Base-by-base conservation (phyloP, 2,329 filamentous ascomycete species). In the Trichoderma semiorbis region DNA sequence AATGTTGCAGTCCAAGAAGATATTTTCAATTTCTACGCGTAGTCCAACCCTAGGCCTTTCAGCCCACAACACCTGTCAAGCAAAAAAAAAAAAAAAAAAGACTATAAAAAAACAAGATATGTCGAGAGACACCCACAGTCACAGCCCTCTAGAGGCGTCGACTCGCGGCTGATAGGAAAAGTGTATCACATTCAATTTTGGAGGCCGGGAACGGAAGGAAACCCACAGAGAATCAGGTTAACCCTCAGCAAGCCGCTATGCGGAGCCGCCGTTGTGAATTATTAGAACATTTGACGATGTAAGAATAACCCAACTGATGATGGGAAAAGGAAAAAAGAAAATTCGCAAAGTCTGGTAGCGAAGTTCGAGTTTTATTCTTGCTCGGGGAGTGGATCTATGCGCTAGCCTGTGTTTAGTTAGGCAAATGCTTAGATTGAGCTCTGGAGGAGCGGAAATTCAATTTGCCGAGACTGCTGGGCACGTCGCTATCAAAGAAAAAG, bases 161-260 rank as follows among this genome's bases (percentile, higher is more conserved):
- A 76, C 75, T 65, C 73, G 78, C 78, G 83, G 81, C 85, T 85
- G 83, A 78, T 81, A 74, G 81, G 79, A 83, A 83, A 85, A 84
- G 84, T 83, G 80, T 78, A 78, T 83, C 81, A 82, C 83, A 76
- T 78, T 84, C 81, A 73, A 76, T 87, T 72, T 84, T 76, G 84
- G 84, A 80, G 85, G 85, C 85, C 84, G 85, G 85, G 85, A 87
- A 87, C 85, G 85, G 85, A 85, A 83, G 84, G 81, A 85, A 81
- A 85, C 83, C 82, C 83, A 87, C 83, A 78, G 83, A 78, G 79
- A 78, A 78, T 77, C 74, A 76, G 76, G 79, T 62, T 84, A 84
- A 83, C 85, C 84, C 84, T 85, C 85, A 87, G 85, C 85, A 85
- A 85, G 84, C 84, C 85, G 83, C 84, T 78, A 79, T 78, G 85